phyloP scores from a whole-genome alignment of 2,329 filamentous ascomycete species.

The Neonectria punicea region DNA sequence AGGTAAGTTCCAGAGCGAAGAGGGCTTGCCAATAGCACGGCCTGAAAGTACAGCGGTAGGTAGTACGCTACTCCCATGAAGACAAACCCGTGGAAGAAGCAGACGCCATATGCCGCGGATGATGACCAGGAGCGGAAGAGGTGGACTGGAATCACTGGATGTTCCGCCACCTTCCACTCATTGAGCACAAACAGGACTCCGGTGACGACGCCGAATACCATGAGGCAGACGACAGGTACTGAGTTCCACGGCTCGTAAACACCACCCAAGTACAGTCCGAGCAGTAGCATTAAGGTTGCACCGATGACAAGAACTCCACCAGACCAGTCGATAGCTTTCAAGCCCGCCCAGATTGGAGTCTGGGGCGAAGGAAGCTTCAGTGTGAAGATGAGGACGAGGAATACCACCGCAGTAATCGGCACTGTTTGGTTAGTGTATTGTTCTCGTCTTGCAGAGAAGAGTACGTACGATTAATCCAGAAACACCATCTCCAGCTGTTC shows the following conservation, averaged over 20 bases:
- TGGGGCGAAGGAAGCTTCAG: constrained; percentile 74
- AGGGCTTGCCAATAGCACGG: constrained; percentile 69
- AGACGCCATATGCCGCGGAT: constrained; percentile 62
- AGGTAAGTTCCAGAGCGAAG: constrained; percentile 70
- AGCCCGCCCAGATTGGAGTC: constrained; percentile 69
- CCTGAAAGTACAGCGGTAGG: constrained; percentile 78
- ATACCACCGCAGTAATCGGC: constrained; percentile 63
- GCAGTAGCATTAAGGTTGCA: constrained; percentile 74
- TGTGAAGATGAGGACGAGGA: constrained; percentile 69
- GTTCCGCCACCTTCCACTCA: constrained; percentile 71
- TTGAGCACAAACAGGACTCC: constrained; percentile 65
- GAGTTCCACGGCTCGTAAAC: constrained; percentile 70
- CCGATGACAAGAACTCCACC: constrained; percentile 72
- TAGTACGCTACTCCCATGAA: constrained; percentile 77
- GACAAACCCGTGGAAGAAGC: constrained; percentile 61
- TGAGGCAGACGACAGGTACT: constrained; percentile 68
- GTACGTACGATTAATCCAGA: constrained; percentile 61
- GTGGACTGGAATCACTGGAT: constrained; percentile 75
- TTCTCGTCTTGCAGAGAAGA: constrained; percentile 39
- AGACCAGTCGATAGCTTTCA: constrained; percentile 69
- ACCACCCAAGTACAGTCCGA: constrained; percentile 77
- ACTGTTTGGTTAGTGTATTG: constrained; percentile 40
- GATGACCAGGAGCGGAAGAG: constrained; percentile 68
- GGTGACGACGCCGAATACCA: constrained; percentile 67
- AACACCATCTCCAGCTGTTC: constrained; percentile 57